Evolutionary conservation across 352 stramenopile species (phyloP), one percentile per base, ranked within the genome.

Genomic region (Globisporangium nagaii): DNA sequence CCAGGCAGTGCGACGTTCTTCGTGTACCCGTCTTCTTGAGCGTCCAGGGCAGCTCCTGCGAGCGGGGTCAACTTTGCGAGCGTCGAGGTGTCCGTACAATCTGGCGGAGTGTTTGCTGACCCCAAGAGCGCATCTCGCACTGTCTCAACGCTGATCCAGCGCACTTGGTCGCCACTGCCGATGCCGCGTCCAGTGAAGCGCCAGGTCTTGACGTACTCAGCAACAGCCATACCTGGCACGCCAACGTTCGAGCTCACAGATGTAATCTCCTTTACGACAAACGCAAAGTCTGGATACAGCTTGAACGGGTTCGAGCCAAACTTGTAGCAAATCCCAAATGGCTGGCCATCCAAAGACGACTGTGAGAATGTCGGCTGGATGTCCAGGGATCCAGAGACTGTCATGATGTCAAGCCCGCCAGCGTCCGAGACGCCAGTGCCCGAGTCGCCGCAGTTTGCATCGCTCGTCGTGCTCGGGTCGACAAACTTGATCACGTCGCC

Each of bases 261-360:
- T 10, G 46, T 49, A 2, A 89, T 65, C 39, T 80, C 58, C 43
- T 89, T 89, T 7, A 87, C 74, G 2, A 58, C 73, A 25, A 89
- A 74, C 7, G 67, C 60, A 0, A 87, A 56, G 0, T 50, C 12
- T 5, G 52, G 36, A 25, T 89, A 89, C 27, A 89, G 28, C 19
- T 86, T 86, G 49, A 87, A 89, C 6, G 79, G 74, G 40, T 89
- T 87, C 1, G 66, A 56, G 1, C 79, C 79, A 40, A 87, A 86
- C 35, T 89, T 87, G 66, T 87, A 89, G 58, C 75, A 89, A 34
- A 89, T 48, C 0, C 50, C 53, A 31, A 89, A 89, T 15, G 73
- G 62, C 4, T 68, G 43, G 1, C 46, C 59, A 10, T 72, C 61
- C 11, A 31, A 30, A 3, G 72, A 86, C 1, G 75, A 71, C 42